These are phyloP conservation scores for Hirschioporus abietinus DNA, from an alignment of 768 basidiomycete genomes.

Conservation along the genomic window DNA sequence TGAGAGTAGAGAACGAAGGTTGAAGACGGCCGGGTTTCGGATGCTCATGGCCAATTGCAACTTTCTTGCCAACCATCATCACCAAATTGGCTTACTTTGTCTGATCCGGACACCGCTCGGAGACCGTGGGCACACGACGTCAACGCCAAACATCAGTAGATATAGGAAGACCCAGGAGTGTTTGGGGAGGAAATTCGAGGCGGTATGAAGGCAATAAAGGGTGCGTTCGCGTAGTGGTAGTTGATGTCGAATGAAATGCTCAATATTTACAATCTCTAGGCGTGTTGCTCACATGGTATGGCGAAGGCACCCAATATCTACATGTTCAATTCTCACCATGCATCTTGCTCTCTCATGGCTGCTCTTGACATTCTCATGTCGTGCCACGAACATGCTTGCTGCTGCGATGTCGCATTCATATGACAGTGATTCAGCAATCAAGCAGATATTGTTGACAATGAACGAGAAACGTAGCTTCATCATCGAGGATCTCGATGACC, in stretches of 20 bases:
- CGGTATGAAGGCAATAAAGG: conserved; percentile 61
- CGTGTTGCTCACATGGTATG: conserved; percentile 63
- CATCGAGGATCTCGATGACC: conserved; percentile 83
- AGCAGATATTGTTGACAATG: conserved; percentile 79
- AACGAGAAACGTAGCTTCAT: conserved; percentile 78
- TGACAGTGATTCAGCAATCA: conserved; percentile 78
- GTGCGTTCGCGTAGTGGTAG: conserved; percentile 26
- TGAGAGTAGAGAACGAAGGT: conserved; percentile 2
- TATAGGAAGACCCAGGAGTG: not conserved
- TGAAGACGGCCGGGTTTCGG: not conserved
- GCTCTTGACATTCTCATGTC: not conserved
- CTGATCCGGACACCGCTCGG: not conserved
- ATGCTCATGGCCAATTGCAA: conserved; percentile 2
- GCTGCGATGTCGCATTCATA: not conserved
- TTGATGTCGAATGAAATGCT: conserved; percentile 8
- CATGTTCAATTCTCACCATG: not conserved
- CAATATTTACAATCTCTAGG: conserved; percentile 31
- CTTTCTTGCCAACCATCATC: conserved; percentile 5
- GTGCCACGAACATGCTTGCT: not conserved
- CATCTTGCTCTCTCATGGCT: not conserved
- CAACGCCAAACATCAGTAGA: not conserved
- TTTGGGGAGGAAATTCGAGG: not conserved
- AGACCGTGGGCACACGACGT: not conserved
- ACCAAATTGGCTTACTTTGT: not conserved
- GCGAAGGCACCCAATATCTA: not conserved